phyloP scores from a whole-genome alignment of 2,329 filamentous ascomycete species.

The Arthrinium puccinioides region DNA sequence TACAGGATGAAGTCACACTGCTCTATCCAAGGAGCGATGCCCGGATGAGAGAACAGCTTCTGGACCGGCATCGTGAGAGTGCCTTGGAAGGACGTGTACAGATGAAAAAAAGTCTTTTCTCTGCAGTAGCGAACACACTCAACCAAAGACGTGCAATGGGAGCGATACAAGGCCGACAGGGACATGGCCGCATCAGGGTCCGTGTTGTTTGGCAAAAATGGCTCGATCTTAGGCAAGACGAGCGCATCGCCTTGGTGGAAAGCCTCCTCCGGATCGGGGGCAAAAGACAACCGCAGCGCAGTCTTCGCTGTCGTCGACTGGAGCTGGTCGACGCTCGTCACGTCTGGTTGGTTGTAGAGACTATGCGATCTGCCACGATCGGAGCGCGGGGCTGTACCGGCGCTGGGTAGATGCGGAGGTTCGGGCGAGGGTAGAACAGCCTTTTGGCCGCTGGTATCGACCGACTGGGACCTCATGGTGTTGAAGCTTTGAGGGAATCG shows the following conservation, averaged over 20 bases:
- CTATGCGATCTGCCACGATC: conserved; percentile 33
- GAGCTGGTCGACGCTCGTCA: conserved; percentile 50
- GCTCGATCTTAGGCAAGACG: conserved; percentile 75
- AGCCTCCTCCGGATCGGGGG: conserved; percentile 45
- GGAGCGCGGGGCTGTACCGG: conserved; percentile 14
- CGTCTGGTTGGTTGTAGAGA: conserved; percentile 53
- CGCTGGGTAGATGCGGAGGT: conserved; percentile 23
- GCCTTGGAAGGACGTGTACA: conserved; percentile 92
- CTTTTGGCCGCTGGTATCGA: conserved; percentile 11
- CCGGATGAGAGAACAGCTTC: conserved; percentile 77
- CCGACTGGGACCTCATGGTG: conserved; percentile 24
- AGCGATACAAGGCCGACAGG: conserved; percentile 79
- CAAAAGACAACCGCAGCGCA: conserved; percentile 52
- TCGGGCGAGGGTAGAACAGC: conserved; percentile 30
- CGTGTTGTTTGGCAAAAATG: conserved; percentile 72
- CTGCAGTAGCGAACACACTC: conserved; percentile 95
- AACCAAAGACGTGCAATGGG: conserved; percentile 90
- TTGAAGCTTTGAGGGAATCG: conserved; percentile 42
- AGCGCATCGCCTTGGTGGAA: conserved; percentile 63
- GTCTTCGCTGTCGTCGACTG: conserved; percentile 52
- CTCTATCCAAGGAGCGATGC: conserved; percentile 85
- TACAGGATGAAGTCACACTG: conserved; percentile 95
- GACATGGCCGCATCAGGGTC: conserved; percentile 84
- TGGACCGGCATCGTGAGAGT: conserved; percentile 95
- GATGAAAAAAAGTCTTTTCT: conserved; percentile 91